Evolutionary conservation across 345 rosid species (phyloP), one percentile per base, ranked within the genome.

Genomic region (Moricandia arvensis): DNA sequence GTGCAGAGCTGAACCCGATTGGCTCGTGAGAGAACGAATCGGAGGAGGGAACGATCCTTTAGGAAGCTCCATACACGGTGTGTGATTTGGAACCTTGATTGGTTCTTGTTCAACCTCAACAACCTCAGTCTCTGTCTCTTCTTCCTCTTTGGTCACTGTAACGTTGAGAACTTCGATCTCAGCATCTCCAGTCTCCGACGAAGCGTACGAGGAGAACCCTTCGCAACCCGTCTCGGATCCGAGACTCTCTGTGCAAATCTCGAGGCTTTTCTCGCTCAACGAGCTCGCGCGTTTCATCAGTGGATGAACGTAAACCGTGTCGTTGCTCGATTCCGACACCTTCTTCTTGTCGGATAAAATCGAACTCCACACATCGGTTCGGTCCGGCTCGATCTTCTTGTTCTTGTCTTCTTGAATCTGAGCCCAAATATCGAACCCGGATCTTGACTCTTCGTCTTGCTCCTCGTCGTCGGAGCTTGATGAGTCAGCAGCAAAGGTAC

Each of bases 181-280:
- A n/a, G 74, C 75, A 30, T 83, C 89, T 1, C 77, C 78, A 0
- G 72, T 85, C 78, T 90, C 95, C 0, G 93, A 87, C 0, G 90
- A 60, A 1, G 93, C 83, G 69, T 80, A 73, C 0, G 90, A 88
- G 29, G 96, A 87, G 80, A 93, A 91, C 17, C 82, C 90, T 9
- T 91, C 97, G 7, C 93, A 96, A 27, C 98, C 99, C 8, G 97
- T 89, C 80, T 96, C 99, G 29, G 97, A 96, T 69, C 99, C 99
- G n/a, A 95, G 98, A 70, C 94, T 95, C 80, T 95, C 99, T 0
- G 99, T 95, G 83, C 99, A 95, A 29, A 95, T 83, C 16, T 89
- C 75, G 29, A 95, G 97, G 80, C 98, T 96, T 82, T 87, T 88
- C 79, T 82, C 75, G 73, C 79, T 89, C 68, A 96, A 76, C 11